Base-by-base conservation (phyloP, 2,329 filamentous ascomycete genomes). In the Fusarium sp. region DNA sequence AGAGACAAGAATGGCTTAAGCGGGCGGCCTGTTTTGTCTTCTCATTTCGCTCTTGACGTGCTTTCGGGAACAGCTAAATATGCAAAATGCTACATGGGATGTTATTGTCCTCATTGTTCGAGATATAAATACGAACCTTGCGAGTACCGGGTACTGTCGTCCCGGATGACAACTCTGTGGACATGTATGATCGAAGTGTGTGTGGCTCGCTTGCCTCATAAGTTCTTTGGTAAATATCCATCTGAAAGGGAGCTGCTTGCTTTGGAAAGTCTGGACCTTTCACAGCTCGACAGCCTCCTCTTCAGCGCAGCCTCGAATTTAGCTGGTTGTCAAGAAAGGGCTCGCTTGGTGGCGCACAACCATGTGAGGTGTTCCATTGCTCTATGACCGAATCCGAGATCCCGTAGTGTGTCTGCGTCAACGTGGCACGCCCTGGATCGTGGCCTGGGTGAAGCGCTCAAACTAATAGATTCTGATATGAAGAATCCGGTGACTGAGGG, bases 101-200 rank as follows among this genome's bases (percentile, higher is more conserved):
- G 63, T 69, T 70, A 43, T 31, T 55, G 55, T 56, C 55, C 42
- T 65, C 50, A 62, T 55, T 54, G 42, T 70, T 70, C 62, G 59
- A 69, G 68, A 71, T 57, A 61, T 60, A 60, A 70, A 57, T 63
- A 66, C 56, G 38, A 69, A 57, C 63, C 57, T 48, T 70, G 53
- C 38, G 41, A 68, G 57, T 62, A 37, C 49, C 42, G 54, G 68
- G 68, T 52, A 43, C 29, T 26, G 31, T 29, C 53, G 55, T 64
- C 64, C 63, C 62, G 58, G 38, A 53, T 52, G 43, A 44, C 47
- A 37, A 57, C 41, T 44, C 16, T 41, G 5, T 12, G 26, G 13
- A 38, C 21, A 37, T 26, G 28, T 33, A 29, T 52, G 37, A 28
- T 29, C 33, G 31, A 46, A 44, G 37, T 37, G 26, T 38, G 43